Percentiles rank a stretch among this genome's conserved stretches.
phyloP scores from a whole-genome alignment of 2,329 filamentous ascomycete species.

The Penicillium sp. region DNA sequence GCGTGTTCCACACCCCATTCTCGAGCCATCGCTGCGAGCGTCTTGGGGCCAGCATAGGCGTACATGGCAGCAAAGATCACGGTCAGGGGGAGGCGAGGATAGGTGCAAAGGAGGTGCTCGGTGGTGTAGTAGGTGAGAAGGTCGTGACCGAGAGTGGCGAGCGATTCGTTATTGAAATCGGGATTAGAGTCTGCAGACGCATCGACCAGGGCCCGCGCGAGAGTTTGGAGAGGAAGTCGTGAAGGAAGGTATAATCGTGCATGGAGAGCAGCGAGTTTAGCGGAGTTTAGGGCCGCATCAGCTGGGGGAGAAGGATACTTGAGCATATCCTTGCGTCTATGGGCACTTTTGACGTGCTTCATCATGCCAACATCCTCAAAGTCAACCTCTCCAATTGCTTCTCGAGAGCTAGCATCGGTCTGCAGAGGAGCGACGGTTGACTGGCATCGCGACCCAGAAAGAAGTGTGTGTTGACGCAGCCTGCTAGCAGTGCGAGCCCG shows the following conservation, averaged over 20 bases:
- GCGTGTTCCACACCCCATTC: conserved; percentile 91
- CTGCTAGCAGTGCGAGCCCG: conserved; percentile 38
- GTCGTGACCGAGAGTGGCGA: conserved; percentile 73
- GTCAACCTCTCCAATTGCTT: conserved; percentile 22
- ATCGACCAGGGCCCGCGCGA: conserved; percentile 81
- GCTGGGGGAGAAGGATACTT: conserved; percentile 66
- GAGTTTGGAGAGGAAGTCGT: conserved; percentile 75
- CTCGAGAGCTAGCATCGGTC: conserved; percentile 17
- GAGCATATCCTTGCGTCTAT: conserved; percentile 31
- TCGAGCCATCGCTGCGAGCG: conserved; percentile 65
- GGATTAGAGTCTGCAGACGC: conserved; percentile 72
- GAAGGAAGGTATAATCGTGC: conserved; percentile 76
- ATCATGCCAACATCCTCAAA: conserved; percentile 21
- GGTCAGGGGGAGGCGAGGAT: conserved; percentile 83
- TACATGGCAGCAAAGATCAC: conserved; percentile 81
- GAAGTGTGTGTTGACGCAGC: conserved; percentile 33
- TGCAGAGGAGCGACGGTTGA: conserved; percentile 33
- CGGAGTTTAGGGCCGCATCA: conserved; percentile 61
- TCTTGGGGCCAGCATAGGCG: conserved; percentile 71
- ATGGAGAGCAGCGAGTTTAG: conserved; percentile 88
- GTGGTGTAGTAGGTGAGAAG: conserved; percentile 83
- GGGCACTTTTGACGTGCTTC: conserved; percentile 18
- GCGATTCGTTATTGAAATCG: conserved; percentile 80
- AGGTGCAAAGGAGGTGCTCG: conserved; percentile 82
- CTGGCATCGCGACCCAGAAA: conserved; percentile 34